Evolutionary conservation across 2,329 filamentous ascomycete genomes (phyloP), one percentile per base, ranked within the genome.

Genomic region (Aspergillus sp.): DNA sequence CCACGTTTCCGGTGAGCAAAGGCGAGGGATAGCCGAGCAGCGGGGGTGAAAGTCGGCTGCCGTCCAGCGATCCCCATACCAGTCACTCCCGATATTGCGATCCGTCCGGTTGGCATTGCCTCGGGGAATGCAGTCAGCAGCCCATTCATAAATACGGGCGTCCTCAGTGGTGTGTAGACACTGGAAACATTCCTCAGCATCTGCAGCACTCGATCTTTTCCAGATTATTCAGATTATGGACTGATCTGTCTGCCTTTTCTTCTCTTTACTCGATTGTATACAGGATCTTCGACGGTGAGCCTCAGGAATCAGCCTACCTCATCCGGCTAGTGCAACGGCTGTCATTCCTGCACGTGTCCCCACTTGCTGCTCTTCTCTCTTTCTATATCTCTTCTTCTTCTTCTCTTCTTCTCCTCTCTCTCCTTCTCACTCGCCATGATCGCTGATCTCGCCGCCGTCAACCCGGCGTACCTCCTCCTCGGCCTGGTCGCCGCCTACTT

Each of bases 401-500:
- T n/a, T 11, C 23, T 23, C 17, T 34, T 7, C 20, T 42, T 9
- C 31, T 16, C 14, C 14, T 23, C 9, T 21, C 21, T 25, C 21
- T 34, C 25, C 17, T 41, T 10, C 25, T 29, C n/a, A 29, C 7
- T 5, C 32, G 31, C 25, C 20, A 74, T 73, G 70, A 52, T 63
- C 32, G 50, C 53, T 40, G 56, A 60, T 16, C 36, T 70, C 46
- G 60, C 64, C 14, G 54, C 64, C 2, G 52, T 71, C 11, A 55
- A 66, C 41, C 60, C 61, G 4, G 73, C 73, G 4, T 75, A 69
- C 49, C 53, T 68, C 2, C 67, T 84, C 32, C 65, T 84, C 20
- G 76, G 78, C 23, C 54, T 83, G 13, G 74, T 78, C 0, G 58
- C 81, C 25, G 69, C 82, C 21, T 85, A 79, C 71, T 85, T 79